Evolutionary conservation across 2,329 filamentous ascomycete genomes (phyloP).

Genomic region (Cadophora sp.): DNA sequence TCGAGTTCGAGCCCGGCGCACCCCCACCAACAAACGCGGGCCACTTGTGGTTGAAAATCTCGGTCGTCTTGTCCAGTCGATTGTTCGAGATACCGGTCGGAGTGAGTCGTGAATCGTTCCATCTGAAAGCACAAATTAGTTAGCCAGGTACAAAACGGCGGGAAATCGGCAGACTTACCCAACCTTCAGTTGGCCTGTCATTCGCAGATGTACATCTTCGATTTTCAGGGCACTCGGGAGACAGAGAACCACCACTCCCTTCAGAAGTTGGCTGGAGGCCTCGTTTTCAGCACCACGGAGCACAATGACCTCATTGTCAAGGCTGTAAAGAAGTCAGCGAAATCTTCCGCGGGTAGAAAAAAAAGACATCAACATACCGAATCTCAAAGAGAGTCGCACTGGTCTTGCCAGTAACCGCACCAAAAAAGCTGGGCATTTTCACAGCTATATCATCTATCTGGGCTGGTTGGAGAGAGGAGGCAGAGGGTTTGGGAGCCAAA

Average conservation of each 20-base stretch:
- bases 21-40: constrained; percentile 64
- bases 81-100: constrained; percentile 65
- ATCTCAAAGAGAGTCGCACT: constrained; percentile 48
- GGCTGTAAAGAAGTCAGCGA: constrained; percentile 52
- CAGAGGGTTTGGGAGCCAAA: not conserved
- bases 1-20: constrained; percentile 54
- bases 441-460: constrained; percentile 6
- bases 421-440: constrained; percentile 46
- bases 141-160: constrained; percentile 11
- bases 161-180: constrained; percentile 58
- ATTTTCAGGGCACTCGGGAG: constrained; percentile 72
- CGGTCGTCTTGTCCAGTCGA: constrained; percentile 63
- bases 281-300: constrained; percentile 79
- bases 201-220: constrained; percentile 74
- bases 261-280: constrained; percentile 76
- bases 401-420: constrained; percentile 43
- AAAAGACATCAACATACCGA: constrained; percentile 40
- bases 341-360: constrained; percentile 17
- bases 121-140: constrained; percentile 47
- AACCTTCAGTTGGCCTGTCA: constrained; percentile 73
- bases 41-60: constrained; percentile 75
- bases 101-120: constrained; percentile 59
- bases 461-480: not conserved
- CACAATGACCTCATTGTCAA: constrained; percentile 81
- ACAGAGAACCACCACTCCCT: constrained; percentile 77